Conservation (phyloP, 352 stramenopile genomes). For the Globisporangium sylvaticum region DNA sequence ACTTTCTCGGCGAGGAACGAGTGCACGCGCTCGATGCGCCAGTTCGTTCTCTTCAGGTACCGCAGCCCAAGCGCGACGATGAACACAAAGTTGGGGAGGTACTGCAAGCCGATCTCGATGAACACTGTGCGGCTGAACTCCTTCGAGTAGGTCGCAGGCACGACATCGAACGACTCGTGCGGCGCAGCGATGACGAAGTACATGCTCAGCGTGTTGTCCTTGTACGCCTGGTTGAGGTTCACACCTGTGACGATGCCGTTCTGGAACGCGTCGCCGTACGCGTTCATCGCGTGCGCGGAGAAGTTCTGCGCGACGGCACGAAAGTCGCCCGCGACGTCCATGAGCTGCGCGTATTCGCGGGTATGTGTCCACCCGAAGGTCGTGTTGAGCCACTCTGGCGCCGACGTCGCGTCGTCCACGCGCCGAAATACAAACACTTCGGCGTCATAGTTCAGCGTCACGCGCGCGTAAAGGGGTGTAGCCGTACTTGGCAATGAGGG, state of each 20-base stretch:
- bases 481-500: conserved; percentile 38
- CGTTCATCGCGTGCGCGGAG: conserved; percentile 61
- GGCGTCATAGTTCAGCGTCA: conserved; percentile 74
- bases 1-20: conserved; percentile 67
- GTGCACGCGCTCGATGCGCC: conserved; percentile 71
- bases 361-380: conserved; percentile 56
- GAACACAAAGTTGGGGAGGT: conserved; percentile 37
- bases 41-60: conserved; percentile 77
- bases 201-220: conserved; percentile 66
- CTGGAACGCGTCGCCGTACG: conserved; percentile 63
- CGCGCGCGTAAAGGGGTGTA: conserved; percentile 59
- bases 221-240: conserved; percentile 56
- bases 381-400: conserved; percentile 63
- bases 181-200: conserved; percentile 79
- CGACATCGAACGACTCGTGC: conserved; percentile 52
- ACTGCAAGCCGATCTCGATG: conserved; percentile 53
- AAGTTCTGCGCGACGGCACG: conserved; percentile 57
- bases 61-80: conserved; percentile 43
- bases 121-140: conserved; percentile 68
- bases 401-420: conserved; percentile 43
- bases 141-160: conserved; percentile 65
- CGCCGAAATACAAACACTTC: conserved; percentile 74
- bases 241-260: conserved; percentile 51
- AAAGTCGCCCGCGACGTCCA: conserved; percentile 59
- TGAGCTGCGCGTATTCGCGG: conserved; percentile 64